These are phyloP conservation scores for Sugiyamaella marilandica DNA, from an alignment of 805 yeast species.

Conservation along the genomic window DNA sequence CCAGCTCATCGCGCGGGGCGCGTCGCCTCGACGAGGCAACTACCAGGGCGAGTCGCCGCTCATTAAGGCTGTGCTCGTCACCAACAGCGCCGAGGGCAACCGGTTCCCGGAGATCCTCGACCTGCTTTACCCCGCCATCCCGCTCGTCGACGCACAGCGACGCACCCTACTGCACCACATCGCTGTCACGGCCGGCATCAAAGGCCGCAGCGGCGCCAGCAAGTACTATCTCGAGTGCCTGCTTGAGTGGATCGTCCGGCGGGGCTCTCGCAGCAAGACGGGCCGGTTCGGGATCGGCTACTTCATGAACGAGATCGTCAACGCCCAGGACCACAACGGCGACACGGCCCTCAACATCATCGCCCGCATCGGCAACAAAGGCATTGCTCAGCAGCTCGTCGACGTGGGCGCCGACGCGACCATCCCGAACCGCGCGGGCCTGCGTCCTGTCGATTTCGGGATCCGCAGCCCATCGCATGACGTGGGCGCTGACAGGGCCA, in stretches of 20 bases:
- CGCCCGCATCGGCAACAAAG: slow-evolving; percentile 78
- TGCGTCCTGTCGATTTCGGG: slow-evolving; percentile 84
- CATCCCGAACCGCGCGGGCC: slow-evolving; percentile 77
- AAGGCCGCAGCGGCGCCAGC: slow-evolving; percentile 66
- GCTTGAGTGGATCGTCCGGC: slow-evolving; percentile 70
- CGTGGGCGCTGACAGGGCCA: background rate
- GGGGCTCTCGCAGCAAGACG: slow-evolving; percentile 43
- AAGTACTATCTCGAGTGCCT: slow-evolving; percentile 68
- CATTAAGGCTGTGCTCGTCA: slow-evolving; percentile 76
- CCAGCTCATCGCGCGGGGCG: slow-evolving; percentile 61
- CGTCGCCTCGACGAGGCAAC: slow-evolving; percentile 68
- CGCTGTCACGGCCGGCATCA: slow-evolving; percentile 70
- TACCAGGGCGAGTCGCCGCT: slow-evolving; percentile 83
- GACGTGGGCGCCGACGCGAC: slow-evolving; percentile 84
- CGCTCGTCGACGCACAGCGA: slow-evolving; percentile 60
- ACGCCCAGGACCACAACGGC: slow-evolving; percentile 88
- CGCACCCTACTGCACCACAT: slow-evolving; percentile 86
- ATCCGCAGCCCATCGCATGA: slow-evolving; percentile 33
- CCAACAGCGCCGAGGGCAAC: slow-evolving; percentile 73
- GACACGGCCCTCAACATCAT: slow-evolving; percentile 93
- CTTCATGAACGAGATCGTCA: slow-evolving; percentile 67
- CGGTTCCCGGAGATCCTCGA: slow-evolving; percentile 68
- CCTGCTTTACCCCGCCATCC: slow-evolving; percentile 68
- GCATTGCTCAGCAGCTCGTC: slow-evolving; percentile 72
- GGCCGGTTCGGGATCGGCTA: slow-evolving; percentile 48